Evolutionary conservation across 805 yeast species (phyloP).

Genomic region (Candida vartiovaarae): DNA sequence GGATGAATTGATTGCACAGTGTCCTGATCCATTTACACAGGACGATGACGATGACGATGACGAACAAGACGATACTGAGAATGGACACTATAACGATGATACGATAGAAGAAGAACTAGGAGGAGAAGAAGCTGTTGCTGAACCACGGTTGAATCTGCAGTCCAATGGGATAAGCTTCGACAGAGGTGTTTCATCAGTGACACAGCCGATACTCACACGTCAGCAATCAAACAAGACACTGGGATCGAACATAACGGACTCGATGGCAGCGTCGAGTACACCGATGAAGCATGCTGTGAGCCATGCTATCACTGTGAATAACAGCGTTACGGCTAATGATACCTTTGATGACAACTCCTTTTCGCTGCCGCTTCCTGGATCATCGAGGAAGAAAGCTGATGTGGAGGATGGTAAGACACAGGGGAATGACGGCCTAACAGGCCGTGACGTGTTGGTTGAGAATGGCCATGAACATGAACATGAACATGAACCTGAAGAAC

Average conservation of each 20-base stretch:
- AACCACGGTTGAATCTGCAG: conserved; percentile 2
- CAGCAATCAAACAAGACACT: conserved; percentile 13
- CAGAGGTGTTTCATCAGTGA: conserved; percentile 5
- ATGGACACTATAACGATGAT: background rate
- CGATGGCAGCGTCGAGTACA: conserved; percentile 10
- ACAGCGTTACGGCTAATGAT: conserved; percentile 2
- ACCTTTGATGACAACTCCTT: conserved; percentile 41
- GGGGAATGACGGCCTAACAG: background rate
- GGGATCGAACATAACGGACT: background rate
- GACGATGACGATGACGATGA: conserved; percentile 15
- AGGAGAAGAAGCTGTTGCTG: background rate
- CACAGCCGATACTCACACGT: conserved; percentile 12
- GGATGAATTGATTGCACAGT: conserved; percentile 55
- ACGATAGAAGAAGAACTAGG: conserved; percentile 1
- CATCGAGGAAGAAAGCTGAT: conserved; percentile 6
- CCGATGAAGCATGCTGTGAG: conserved; percentile 11
- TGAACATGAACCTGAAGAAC: background rate
- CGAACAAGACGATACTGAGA: conserved; percentile 4
- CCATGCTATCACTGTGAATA: conserved; percentile 1
- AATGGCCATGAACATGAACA: no score
- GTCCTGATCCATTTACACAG: conserved; percentile 56
- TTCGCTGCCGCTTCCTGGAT: conserved; percentile 38
- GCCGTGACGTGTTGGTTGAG: no score
- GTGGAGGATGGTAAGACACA: background rate
- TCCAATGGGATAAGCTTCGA: conserved; percentile 10